Conservation (phyloP, 2,329 filamentous ascomycete species). For the Cytospora paraplurivora region DNA sequence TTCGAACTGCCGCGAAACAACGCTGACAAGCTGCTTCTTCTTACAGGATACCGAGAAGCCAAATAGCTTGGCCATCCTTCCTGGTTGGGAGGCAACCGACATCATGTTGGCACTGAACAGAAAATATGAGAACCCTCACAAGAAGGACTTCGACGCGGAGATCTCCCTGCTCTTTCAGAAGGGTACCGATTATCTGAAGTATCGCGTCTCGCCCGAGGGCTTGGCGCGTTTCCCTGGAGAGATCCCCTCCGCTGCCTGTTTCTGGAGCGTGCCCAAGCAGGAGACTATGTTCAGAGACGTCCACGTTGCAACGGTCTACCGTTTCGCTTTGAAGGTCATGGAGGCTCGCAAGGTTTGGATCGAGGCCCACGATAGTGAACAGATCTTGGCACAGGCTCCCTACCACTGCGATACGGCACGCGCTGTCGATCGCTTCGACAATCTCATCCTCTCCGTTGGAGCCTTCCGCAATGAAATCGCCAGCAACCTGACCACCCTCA, state of each 20-base stretch:
- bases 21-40: neutral
- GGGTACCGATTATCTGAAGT: neutral
- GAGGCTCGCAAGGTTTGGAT: neutral
- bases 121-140: neutral
- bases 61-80: neutral
- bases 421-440: conserved; percentile 3
- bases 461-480: too few relatives aligned
- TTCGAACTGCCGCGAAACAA: neutral
- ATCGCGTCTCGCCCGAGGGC: neutral
- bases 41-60: neutral
- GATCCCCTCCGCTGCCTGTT: neutral
- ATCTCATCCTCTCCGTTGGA: too few relatives aligned
- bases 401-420: neutral
- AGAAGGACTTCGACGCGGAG: neutral
- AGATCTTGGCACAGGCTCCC: neutral
- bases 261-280: neutral
- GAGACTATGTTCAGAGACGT: neutral
- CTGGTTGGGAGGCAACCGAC: neutral
- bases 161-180: neutral
- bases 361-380: neutral
- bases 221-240: neutral
- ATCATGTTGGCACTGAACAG: neutral
- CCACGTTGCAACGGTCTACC: neutral
- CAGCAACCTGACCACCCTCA: neutral
- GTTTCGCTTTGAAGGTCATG: neutral